Evolutionary conservation across 2,329 filamentous ascomycete species (phyloP), one percentile per base, ranked within the genome.

Genomic region (Pyrenochaeta sp.): DNA sequence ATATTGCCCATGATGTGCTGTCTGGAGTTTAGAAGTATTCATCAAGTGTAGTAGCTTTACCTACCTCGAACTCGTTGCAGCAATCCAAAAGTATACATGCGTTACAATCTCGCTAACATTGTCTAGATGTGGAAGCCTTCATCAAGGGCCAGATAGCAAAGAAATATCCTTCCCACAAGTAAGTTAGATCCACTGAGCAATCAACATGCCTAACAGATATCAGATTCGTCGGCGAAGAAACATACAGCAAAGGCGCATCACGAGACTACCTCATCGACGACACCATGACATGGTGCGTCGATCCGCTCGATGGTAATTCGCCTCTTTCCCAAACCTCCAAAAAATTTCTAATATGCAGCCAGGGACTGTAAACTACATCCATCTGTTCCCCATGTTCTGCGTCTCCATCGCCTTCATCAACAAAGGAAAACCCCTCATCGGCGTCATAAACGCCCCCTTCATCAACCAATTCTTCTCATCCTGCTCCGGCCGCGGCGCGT

Each of bases 371-470:
- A 91, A 91, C 75, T 91, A 88, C 72, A 89, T 87, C 20, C 88
- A 91, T 67, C 78, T 89, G 5, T 90, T 89, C 63, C 87, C 87
- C 45, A 89, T 90, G 84, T 90, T 89, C 72, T 91, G 88, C 68
- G 85, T 91, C 29, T 89, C 85, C 23, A 90, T 91, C 60, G 87
- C 79, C 35, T 85, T 91, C 60, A 75, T 86, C 17, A 62, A 88
- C 41, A 69, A 79, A 13, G 77, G 80, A 6, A 69, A 75, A 19
- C 85, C 88, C 3, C 69, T 85, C 2, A 81, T 91, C 36, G 88
- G 88, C 14, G 81, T 90, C 31, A 85, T 91, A 60, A 83, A 87
- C 58, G 87, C 87, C 0, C 88, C 88, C 0, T 84, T 90, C 53
- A 74, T 88, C 10, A 74, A 81, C 59, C 85, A 89, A 53, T 77